Base-by-base conservation (phyloP, 2,329 filamentous ascomycete genomes). In the Talaromyces piceae region DNA sequence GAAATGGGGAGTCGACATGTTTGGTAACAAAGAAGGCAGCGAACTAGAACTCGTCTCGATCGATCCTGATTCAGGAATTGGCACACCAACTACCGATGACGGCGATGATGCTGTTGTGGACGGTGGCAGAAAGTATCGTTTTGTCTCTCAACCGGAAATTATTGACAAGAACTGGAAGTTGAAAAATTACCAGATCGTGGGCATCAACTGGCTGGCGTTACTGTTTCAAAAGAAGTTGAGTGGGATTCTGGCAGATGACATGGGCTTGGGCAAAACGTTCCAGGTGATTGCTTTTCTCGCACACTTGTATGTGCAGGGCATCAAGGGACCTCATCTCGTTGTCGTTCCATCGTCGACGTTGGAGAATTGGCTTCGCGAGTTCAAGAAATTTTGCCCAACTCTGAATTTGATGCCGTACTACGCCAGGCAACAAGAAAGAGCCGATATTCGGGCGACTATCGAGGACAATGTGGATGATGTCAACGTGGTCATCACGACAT, bases 311-410 rank as follows among this genome's bases (percentile, higher is more conserved):
- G 82, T 90, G 62, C 80, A 80, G 26, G 81, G 72, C 56, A 77
- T 73, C 63, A 81, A 63, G 74, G 89, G 88, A 62, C 89, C 74
- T 73, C 82, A 95, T 64, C 73, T 98, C 30, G 80, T 98, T 31
- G 84, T 98, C 25, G 93, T 97, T 1, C 93, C 93, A 4, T 87
- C 89, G 0, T 95, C 91, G 1, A 96, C 91, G 0, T 79, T 95
- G 8, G 91, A 95, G 63, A 98, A 98, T 64, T 98, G 93, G 93
- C 79, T 94, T 47, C 81, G 83, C 47, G 93, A 98, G 66, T 95
- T 98, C 61, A 75, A 85, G 55, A 84, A 82, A 45, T 98, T 98
- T 67, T 91, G 91, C 5, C 89, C 89, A 0, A 75, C 75, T 1
- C 69, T 98, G 25, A 79, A 77, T 0, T 84, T 96, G 28, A 77